Percentiles rank a stretch among this genome's conserved stretches.
Conservation (phyloP, 176 grass and related monocot genomes). For the Triticum dicoccoides region DNA sequence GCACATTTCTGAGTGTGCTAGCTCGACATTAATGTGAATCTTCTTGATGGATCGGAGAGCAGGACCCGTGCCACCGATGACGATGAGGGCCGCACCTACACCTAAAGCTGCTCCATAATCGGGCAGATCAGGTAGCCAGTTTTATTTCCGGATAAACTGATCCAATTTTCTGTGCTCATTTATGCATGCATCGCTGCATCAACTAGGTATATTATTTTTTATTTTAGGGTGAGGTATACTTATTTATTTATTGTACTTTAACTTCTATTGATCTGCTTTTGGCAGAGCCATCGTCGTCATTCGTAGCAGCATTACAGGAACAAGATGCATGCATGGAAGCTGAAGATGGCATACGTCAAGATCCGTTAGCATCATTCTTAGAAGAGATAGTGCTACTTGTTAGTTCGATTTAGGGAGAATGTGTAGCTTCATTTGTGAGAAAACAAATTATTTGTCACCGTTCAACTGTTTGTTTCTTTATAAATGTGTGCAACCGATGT, state of each 20-base stretch:
- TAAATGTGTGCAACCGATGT: no score
- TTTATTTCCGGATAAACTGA: background rate
- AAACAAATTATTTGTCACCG: no score
- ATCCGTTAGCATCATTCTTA: background rate
- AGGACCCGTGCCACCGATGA: background rate
- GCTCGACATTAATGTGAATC: no score
- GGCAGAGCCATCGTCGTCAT: background rate
- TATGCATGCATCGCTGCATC: no score
- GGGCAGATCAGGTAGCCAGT: background rate
- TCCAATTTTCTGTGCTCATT: no score
- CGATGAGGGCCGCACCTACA: background rate
- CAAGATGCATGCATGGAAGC: background rate
- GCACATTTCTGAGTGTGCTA: no score
- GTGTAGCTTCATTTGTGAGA: no score
- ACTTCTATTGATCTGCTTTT: background rate
- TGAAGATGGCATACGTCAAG: background rate
- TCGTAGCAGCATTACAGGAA: background rate
- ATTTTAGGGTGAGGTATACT: no score
- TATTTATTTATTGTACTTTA: no score
- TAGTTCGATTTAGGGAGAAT: background rate
- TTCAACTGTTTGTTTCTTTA: no score
- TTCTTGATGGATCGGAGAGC: background rate
- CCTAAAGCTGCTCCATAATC: background rate
- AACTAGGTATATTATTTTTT: no score
- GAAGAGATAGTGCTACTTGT: background rate